Percentiles rank a stretch among this genome's conserved stretches.
Evolutionary conservation across 441 rosid genomes (phyloP).

Genomic region (Biscutella auriculata): DNA sequence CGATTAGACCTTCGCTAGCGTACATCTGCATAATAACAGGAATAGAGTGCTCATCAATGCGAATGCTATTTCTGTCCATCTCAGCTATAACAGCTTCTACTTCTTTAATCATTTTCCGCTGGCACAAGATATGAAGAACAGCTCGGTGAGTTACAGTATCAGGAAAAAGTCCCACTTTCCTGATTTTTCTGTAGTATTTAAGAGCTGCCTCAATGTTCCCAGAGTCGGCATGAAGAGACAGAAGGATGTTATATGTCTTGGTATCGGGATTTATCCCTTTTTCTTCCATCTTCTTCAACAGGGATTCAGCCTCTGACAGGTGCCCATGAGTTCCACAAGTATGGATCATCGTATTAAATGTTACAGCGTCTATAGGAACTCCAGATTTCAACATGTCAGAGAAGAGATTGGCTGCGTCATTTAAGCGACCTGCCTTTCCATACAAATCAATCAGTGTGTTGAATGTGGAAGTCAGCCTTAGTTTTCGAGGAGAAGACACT

Average conservation of each 20-base stretch:
- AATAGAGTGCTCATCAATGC: slow-evolving; percentile 61
- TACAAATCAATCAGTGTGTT: slow-evolving; percentile 82
- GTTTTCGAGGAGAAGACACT: slow-evolving; percentile 38
- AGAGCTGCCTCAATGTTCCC: slow-evolving; percentile 62
- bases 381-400: slow-evolving; percentile 73
- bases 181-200: slow-evolving; percentile 47
- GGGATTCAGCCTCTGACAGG: slow-evolving; percentile 60
- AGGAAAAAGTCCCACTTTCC: slow-evolving; percentile 62
- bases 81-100: slow-evolving; percentile 51
- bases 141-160: slow-evolving; percentile 61
- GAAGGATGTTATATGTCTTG: slow-evolving; percentile 60
- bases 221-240: slow-evolving; percentile 58
- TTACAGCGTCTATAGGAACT: slow-evolving; percentile 54
- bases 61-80: slow-evolving; percentile 36
- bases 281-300: slow-evolving; percentile 67
- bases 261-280: slow-evolving; percentile 63
- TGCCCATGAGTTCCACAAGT: slow-evolving; percentile 76
- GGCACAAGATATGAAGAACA: slow-evolving; percentile 57
- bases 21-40: slow-evolving; percentile 64
- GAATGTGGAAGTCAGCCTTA: slow-evolving; percentile 55
- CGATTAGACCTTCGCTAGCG: slow-evolving; percentile 36
- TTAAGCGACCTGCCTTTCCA: slow-evolving; percentile 81
- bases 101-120: slow-evolving; percentile 57
- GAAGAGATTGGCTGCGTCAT: slow-evolving; percentile 68
- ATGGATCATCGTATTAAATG: slow-evolving; percentile 82